Conservation (phyloP, 495 filamentous ascomycete species). For the Annulohypoxylon moriforme region DNA sequence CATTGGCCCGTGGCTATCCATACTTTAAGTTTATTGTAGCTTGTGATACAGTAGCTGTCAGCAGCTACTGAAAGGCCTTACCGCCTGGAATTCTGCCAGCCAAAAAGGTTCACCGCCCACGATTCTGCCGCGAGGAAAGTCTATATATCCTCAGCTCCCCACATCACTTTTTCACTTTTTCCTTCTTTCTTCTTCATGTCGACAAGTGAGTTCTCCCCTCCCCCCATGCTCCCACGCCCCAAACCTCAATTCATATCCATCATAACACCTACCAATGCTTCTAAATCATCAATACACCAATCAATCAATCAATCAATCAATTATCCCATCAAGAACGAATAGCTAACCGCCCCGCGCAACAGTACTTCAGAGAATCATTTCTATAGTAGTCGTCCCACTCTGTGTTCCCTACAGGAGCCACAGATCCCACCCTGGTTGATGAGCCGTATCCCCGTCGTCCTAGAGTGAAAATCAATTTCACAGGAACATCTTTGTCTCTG, state of each 20-base stretch:
- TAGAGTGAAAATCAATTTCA: conserved; percentile 63
- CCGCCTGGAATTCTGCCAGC: background rate
- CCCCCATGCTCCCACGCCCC: background rate
- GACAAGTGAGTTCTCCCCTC: conserved; percentile 38
- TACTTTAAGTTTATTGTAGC: no score
- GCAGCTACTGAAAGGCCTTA: background rate
- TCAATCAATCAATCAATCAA: conserved; percentile 1
- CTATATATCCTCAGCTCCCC: background rate
- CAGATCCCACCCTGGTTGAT: conserved; percentile 73
- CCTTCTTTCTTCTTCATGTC: conserved; percentile 51
- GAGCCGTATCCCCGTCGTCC: conserved; percentile 68
- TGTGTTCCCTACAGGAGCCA: conserved; percentile 79
- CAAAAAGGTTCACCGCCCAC: background rate
- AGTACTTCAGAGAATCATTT: conserved; percentile 71
- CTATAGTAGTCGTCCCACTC: conserved; percentile 85
- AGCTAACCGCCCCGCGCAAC: conserved; percentile 22
- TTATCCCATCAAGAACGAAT: background rate
- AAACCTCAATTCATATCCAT: background rate
- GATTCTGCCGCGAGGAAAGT: background rate
- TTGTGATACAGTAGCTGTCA: no score
- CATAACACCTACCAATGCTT: background rate
- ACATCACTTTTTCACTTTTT: conserved; percentile 29
- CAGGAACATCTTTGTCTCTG: conserved; percentile 41
- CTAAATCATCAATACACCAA: background rate
- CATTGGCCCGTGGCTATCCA: no score